Conservation (phyloP, 306 rosid species). For the Cicer bijugum region DNA sequence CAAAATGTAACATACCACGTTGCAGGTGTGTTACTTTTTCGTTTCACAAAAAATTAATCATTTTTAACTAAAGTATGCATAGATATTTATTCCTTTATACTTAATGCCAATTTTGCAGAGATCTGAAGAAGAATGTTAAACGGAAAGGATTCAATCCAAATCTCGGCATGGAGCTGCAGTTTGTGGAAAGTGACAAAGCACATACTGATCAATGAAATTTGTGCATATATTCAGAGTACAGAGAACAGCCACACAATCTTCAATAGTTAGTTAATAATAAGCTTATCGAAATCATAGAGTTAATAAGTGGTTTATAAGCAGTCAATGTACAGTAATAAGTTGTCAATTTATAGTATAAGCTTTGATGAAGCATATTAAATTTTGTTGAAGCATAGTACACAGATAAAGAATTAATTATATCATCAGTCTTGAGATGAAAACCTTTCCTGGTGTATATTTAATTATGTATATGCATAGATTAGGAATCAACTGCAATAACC, state of each 20-base stretch:
- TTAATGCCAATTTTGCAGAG: conserved; percentile 46
- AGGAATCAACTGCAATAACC: neutral
- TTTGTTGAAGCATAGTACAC: neutral
- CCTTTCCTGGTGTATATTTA: neutral
- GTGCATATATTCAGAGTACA: neutral
- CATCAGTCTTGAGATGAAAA: neutral
- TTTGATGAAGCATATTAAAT: neutral
- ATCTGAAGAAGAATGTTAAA: conserved; percentile 45
- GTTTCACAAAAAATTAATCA: neutral
- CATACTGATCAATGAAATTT: neutral
- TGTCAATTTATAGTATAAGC: neutral
- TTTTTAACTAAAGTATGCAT: neutral
- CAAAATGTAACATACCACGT: conserved; percentile 48
- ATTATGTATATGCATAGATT: neutral
- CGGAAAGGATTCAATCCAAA: conserved; percentile 28
- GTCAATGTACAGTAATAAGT: neutral
- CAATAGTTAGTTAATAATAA: too few species aligned
- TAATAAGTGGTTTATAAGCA: neutral
- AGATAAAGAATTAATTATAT: neutral
- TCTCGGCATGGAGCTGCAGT: conserved; percentile 31
- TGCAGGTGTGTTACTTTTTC: conserved; percentile 49
- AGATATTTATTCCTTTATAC: conserved; percentile 25
- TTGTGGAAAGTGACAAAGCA: conserved; percentile 7
- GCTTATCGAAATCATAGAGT: too few species aligned
- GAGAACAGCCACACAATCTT: neutral